phyloP scores from a whole-genome alignment of 2,329 filamentous ascomycete species.

The Alternaria rosae region DNA sequence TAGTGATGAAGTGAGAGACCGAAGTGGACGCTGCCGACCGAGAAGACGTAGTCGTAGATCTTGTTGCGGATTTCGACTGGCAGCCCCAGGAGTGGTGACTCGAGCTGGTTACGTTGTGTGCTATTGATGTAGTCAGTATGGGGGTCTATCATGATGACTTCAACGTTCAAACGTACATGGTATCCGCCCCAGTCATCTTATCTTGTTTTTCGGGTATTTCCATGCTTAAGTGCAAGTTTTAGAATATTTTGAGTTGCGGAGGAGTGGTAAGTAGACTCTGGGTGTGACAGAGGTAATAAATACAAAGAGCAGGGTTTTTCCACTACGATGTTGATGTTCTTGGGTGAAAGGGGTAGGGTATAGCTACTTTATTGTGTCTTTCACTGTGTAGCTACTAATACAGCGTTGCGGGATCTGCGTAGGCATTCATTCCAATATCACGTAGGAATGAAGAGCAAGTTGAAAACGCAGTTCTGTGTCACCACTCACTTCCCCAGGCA shows the following conservation, averaged over 20 bases:
- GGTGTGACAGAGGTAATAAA: background rate
- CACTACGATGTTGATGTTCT: background rate
- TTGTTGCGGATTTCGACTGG: background rate
- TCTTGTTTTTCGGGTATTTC: background rate
- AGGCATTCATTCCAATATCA: background rate
- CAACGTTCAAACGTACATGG: background rate
- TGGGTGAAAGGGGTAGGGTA: background rate
- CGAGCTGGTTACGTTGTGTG: background rate
- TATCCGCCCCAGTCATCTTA: background rate
- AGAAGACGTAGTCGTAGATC: background rate
- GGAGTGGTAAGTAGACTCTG: background rate
- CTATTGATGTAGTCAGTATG: background rate
- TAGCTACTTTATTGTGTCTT: background rate
- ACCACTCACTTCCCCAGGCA: background rate
- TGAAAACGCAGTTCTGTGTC: background rate
- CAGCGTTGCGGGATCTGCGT: background rate
- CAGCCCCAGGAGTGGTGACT: background rate
- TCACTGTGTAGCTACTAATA: background rate
- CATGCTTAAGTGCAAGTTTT: background rate
- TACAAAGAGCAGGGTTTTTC: background rate
- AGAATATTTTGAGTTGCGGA: background rate
- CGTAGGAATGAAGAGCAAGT: background rate
- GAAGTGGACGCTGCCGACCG: background rate
- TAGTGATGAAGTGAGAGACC: background rate
- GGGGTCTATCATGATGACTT: background rate